Percentiles rank a stretch among this genome's conserved stretches.
Evolutionary conservation across 1,284 basidiomycete species (phyloP).

Genomic region (Ustilago esculenta): DNA sequence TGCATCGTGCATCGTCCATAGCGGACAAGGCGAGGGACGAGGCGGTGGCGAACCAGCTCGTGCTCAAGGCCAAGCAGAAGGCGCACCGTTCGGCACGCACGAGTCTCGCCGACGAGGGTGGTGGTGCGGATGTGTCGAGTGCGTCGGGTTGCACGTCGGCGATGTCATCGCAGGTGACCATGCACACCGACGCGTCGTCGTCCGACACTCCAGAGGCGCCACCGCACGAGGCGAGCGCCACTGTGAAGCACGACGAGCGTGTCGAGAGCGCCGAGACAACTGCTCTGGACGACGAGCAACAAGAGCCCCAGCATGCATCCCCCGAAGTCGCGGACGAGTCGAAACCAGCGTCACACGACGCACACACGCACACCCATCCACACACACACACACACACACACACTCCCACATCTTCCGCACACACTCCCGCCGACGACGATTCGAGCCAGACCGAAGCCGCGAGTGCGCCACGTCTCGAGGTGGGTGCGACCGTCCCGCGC

Average conservation of each 20-base stretch:
- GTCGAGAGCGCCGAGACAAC: no score
- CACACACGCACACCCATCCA: no score
- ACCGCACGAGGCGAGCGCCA: constrained; percentile 1
- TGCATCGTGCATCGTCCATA: constrained; percentile 30
- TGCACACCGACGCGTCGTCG: neutral
- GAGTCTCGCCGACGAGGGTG: constrained; percentile 7
- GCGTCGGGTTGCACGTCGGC: neutral
- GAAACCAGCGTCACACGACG: no score
- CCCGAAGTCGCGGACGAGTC: no score
- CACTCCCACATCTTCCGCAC: constrained; percentile 5
- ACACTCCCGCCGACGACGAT: constrained; percentile 1
- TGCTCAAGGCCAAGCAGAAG: constrained; percentile 38
- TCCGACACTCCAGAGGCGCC: neutral
- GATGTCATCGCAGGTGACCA: neutral
- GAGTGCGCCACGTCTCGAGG: constrained; percentile 1
- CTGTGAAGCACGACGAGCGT: no score
- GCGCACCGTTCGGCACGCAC: constrained; percentile 33
- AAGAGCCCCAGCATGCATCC: no score
- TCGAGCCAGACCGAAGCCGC: neutral
- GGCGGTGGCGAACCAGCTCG: constrained; percentile 46
- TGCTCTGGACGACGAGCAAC: no score
- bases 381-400: no score
- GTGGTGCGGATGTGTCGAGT: constrained; percentile 1
- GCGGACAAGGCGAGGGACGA: constrained; percentile 55
- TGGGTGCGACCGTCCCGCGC: constrained; percentile 1